Conservation (phyloP, 1,284 basidiomycete species). For the Trametes hirsuta region DNA sequence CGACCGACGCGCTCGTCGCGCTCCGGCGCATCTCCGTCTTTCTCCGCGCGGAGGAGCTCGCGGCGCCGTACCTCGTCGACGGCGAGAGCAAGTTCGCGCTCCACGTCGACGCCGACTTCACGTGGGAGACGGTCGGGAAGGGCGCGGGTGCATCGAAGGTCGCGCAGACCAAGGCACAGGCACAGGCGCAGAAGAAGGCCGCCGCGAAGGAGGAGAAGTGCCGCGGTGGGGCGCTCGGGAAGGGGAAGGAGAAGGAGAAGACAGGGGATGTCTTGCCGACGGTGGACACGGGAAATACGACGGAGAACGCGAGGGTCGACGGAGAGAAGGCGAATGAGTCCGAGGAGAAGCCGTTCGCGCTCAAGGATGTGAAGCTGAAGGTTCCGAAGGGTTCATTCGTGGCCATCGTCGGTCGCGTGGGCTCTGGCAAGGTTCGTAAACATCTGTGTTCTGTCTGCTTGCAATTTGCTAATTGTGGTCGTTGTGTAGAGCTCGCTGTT, state of each 20-base stretch:
- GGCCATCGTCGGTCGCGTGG: conserved; percentile 75
- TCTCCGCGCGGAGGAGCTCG: conserved; percentile 67
- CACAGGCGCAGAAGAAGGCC: conserved; percentile 18
- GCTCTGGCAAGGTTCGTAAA: conserved; percentile 64
- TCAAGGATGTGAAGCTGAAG: conserved; percentile 59
- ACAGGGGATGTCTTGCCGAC: conserved; percentile 29
- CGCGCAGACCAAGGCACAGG: conserved; percentile 9
- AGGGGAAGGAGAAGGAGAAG: conserved; percentile 16
- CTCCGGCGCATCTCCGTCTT: conserved; percentile 61
- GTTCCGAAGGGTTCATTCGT: conserved; percentile 68
- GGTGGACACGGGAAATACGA: conserved; percentile 10
- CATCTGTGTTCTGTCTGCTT: no score
- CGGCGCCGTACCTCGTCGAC: conserved; percentile 54
- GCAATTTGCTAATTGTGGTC: background rate
- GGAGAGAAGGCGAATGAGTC: conserved; percentile 24
- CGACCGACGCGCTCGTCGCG: conserved; percentile 66
- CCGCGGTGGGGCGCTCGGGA: conserved; percentile 12
- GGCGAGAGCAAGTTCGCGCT: conserved; percentile 49
- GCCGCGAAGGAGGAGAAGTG: conserved; percentile 18
- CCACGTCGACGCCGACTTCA: conserved; percentile 65
- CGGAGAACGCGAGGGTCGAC: conserved; percentile 17
- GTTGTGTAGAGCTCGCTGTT: conserved; percentile 58
- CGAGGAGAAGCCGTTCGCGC: conserved; percentile 60
- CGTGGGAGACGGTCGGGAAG: conserved; percentile 61
- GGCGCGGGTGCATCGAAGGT: conserved; percentile 21